Base-by-base conservation (phyloP, 768 basidiomycete species). In the Paxillus ammoniavirescens region DNA sequence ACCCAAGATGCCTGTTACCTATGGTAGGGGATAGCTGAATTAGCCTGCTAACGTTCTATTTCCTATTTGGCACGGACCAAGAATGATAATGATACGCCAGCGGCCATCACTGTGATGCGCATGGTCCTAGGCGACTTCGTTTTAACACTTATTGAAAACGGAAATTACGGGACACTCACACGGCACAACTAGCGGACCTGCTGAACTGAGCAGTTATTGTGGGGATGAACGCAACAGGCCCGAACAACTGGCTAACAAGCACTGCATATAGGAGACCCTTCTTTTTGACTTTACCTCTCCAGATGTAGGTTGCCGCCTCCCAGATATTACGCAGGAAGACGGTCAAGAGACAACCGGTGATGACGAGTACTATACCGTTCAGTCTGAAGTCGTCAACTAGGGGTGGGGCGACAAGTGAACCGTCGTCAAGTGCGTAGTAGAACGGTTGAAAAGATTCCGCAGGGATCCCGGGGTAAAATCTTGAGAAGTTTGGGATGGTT, bases 1-100 rank as follows among this genome's bases (percentile, higher is more conserved):
- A 13, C 86, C 86, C 33, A 84, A 72, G 30, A 86, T 80, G 30
- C 83, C 84, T 0, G 82, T 77, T 40, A 86, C 76, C 86, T 86
- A 35, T 53, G 30, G 10, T 26, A 8, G 21, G 38, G 9, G 38
- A 40, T 35, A 36, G 35, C 28, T 31, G 23, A 13, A 26, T 49
- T 35, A 60, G 49, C 5, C 2, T 18, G 23, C 3, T 1, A 14
- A 5, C 8, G 12, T 3, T 26, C 9, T 36, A 3, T 5, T 33
- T 18, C 3, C 13, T 21, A 26, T 5, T 30, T 9, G 13, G 40
- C 62, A 57, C 55, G 31, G 53, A 80, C 78, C 62, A 80, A 61
- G 52, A 77, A 59, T 26, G 74, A 73, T 2, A 79, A 62, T 1
- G 75, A 76, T 12, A 69, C 53, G 23, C 72, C 71, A 26, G 69